Base-by-base conservation (phyloP, 2,329 filamentous ascomycete species). In the Pseudocercospora macadamiae region DNA sequence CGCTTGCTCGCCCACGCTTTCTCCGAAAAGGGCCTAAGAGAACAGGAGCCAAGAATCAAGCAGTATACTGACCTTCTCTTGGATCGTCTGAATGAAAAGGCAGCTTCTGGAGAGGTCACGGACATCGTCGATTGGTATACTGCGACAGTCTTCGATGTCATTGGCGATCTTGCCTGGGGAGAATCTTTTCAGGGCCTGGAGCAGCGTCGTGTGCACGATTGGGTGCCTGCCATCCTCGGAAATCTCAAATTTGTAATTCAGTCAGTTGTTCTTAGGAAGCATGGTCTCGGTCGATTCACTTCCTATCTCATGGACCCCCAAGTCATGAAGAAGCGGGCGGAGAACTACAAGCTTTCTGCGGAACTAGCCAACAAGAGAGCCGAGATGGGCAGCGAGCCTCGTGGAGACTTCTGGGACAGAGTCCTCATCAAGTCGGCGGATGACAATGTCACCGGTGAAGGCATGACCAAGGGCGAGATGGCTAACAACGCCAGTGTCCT, bases 61-160 rank as follows among this genome's bases (percentile, higher is more conserved):
- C 54, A 65, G 1, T 78, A 79, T 59, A 72, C 77, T 14, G 66
- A 75, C 52, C 60, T 78, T 4, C 72, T 79, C 28, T 69, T 79
- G 19, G 26, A 53, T 12, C 47, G 57, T 39, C 51, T 64, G 8
- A 36, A 30, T 21, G 56, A 61, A 36, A 48, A 54, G 12, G 60
- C 57, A 28, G 9, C 37, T 12, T 23, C 32, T 3, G 51, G 66
- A 7, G 65, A 67, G 25, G 59, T 78, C 9, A 57, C 58, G 2
- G 51, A 68, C 45, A 53, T 68, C 30, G 61, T 64, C 2, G 54
- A 60, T 21, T 66, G 62, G 61, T 66, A 64, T 34, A 68, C 62
- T 25, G 58, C 52, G 23, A 60, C 60, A 4, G 69, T 68, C 5
- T 71, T 71, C 42, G 69, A 71, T 45, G 62, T 71, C 16, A 65